These are phyloP conservation scores for Melanopsichium pennsylvanicum DNA, from an alignment of 1,284 basidiomycete genomes.

Conservation along the genomic window DNA sequence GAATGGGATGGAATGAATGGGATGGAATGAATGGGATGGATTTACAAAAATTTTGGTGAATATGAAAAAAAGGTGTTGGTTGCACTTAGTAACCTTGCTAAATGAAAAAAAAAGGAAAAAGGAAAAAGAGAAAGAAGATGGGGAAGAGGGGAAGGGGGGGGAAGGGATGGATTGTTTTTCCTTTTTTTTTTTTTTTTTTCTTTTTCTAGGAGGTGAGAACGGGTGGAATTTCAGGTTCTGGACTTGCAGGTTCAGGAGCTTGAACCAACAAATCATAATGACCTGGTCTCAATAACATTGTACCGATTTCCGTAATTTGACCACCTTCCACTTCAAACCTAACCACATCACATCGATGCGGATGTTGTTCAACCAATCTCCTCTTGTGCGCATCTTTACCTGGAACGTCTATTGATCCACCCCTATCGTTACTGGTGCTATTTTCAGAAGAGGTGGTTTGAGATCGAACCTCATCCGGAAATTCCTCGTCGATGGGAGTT, in stretches of 20 bases:
- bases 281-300: constrained; percentile 48
- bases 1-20: no score
- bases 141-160: no score
- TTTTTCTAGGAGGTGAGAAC: constrained; percentile 15
- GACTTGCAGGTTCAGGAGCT: constrained; percentile 43
- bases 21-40: no score
- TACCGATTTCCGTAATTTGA: constrained; percentile 52
- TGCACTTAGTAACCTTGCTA: no score
- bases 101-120: no score
- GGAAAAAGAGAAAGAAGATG: no score
- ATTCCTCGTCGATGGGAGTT: constrained; percentile 37
- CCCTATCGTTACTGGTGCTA: not conserved
- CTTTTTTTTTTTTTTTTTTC: constrained; percentile 1
- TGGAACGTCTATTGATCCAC: constrained; percentile 39
- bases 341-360: constrained; percentile 52
- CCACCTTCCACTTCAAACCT: constrained; percentile 54
- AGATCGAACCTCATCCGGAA: constrained; percentile 16
- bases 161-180: no score
- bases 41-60: no score
- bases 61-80: no score
- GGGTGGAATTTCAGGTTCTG: constrained; percentile 47
- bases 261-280: constrained; percentile 55
- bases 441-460: not conserved
- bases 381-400: constrained; percentile 22
- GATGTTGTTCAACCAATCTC: constrained; percentile 21